Evolutionary conservation across 768 basidiomycete species (phyloP), one percentile per base, ranked within the genome.

Genomic region (Neoboletus brunneissimus): DNA sequence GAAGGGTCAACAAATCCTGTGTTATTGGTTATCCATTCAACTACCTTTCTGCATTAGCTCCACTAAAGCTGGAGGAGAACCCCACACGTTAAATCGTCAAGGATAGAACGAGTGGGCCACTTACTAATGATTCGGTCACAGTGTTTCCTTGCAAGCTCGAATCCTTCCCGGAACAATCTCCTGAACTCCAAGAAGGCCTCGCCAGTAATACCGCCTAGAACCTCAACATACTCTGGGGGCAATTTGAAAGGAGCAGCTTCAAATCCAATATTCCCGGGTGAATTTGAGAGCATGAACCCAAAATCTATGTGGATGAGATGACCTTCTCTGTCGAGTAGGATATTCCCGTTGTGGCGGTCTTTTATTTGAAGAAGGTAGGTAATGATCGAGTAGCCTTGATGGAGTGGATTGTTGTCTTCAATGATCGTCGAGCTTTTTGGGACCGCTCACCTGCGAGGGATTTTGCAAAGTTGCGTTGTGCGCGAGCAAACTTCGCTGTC

Each of bases 221-320:
- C 91, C 63, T 98, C 96, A 51, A 99, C 81, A 72, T 99, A 99
- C 72, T 99, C 97, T 51, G 88, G 78, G 9, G 94, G 87, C 13
- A 98, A 75, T 72, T 99, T 99, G 81, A 99, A 99, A 1, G 97
- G 97, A 2, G 97, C 95, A n/a, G 95, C 96, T 75, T 99, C 97
- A 70, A 99, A 98, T 27, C 96, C 91, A 60, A 99, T 89, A 69
- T 96, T 96, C 20, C 96, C 96, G 0, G 97, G 97, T 1, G 95
- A 94, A 72, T 98, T 98, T 42, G 89, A 89, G 34, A 98, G 80
- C 81, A 98, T 96, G 76, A 98, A 98, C 2, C 97, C 97, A 69
- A 98, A 99, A 72, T 98, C 97, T 58, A 99, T 99, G 71, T 99
- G 92, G 48, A 97, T 88, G 23, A 97, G 78, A 64, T 95, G 95